Evolutionary conservation across 2,329 filamentous ascomycete genomes (phyloP).

Genomic region (Xylariaceae sp.): DNA sequence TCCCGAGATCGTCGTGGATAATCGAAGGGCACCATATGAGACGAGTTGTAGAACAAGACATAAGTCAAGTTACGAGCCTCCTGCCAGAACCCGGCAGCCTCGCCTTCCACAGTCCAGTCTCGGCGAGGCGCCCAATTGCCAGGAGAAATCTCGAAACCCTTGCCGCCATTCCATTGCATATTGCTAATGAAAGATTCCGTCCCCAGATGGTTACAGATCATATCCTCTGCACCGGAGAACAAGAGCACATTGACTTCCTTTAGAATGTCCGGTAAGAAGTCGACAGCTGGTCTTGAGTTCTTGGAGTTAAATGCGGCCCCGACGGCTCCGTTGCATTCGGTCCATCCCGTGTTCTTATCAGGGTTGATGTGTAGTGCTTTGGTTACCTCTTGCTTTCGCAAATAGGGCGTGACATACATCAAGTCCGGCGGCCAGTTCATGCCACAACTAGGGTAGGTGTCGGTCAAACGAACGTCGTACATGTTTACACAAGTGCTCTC

Average conservation of each 20-base stretch:
- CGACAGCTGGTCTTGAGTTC: conserved; percentile 68
- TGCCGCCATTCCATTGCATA: conserved; percentile 86
- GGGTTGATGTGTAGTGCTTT: conserved; percentile 76
- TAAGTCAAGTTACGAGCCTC: conserved; percentile 94
- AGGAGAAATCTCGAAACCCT: conserved; percentile 82
- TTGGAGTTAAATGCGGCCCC: conserved; percentile 63
- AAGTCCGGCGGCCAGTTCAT: conserved; percentile 98
- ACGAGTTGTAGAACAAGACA: conserved; percentile 89
- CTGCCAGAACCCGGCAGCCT: conserved; percentile 88
- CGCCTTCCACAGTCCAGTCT: conserved; percentile 90
- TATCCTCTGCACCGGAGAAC: conserved; percentile 88
- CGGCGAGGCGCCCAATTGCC: conserved; percentile 89
- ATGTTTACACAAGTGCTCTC: conserved; percentile 76
- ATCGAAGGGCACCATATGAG: conserved; percentile 98
- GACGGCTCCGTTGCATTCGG: conserved; percentile 81
- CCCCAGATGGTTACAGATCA: conserved; percentile 96
- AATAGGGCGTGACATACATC: conserved; percentile 70
- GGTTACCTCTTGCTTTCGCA: conserved; percentile 75
- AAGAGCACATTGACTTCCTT: conserved; percentile 74
- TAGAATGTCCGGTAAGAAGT: conserved; percentile 73
- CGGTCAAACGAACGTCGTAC: conserved; percentile 89
- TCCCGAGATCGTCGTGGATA: conserved; percentile 80
- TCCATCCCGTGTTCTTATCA: conserved; percentile 84
- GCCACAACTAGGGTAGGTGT: conserved; percentile 78
- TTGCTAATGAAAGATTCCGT: conserved; percentile 89